Base-by-base conservation (phyloP, 148 eudicot genomes). In the Camellia granthamiana region DNA sequence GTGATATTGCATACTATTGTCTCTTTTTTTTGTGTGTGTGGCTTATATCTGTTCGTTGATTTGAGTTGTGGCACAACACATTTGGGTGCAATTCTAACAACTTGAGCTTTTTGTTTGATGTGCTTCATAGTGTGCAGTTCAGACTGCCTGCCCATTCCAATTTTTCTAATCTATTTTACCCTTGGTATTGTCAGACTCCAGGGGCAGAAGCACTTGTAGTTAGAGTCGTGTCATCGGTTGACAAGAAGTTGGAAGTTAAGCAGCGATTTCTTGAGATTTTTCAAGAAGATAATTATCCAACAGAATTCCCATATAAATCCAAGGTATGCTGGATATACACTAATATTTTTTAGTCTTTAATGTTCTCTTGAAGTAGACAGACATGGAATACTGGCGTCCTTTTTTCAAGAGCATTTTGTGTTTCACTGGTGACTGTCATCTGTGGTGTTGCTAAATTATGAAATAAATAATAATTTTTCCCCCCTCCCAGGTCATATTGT, bases 201-300 rank as follows among this genome's bases (percentile, higher is more conserved):
- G 98, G 98, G 81, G 99, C 94, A 67, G 99, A 92, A 68, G 93
- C 84, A 52, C 93, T 97, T 79, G 98, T 94, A 75, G 88, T 97
- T 62, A 87, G 98, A 85, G 99, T 97, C 67, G 99, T 97, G 67
- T 94, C 98, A 55, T 97, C 99, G 65, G 99, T 97, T 80, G 99
- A 97, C 88, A 97, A 94, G 86, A 94, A 88, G 87, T 86, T 97
- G 89, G 98, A 97, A 74, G 98, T 97, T 77, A 97, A 94, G 83
- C 89, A 87, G 55, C 86, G 91, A n/a, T 97, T 97, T 84, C 91
- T 94, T 73, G 99, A 94, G 74, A 92, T 97, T 78, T 97, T 97
- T 64, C 93, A 88, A 78, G 98, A 91, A 66, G 93, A 89, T 62
- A 94, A 94, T 80, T 96, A 89, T 80, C 98, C 98, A 14, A 69